Percentiles rank a stretch among this genome's conserved stretches.
Conservation (phyloP, 768 basidiomycete genomes). For the Mycena sanguinolenta region DNA sequence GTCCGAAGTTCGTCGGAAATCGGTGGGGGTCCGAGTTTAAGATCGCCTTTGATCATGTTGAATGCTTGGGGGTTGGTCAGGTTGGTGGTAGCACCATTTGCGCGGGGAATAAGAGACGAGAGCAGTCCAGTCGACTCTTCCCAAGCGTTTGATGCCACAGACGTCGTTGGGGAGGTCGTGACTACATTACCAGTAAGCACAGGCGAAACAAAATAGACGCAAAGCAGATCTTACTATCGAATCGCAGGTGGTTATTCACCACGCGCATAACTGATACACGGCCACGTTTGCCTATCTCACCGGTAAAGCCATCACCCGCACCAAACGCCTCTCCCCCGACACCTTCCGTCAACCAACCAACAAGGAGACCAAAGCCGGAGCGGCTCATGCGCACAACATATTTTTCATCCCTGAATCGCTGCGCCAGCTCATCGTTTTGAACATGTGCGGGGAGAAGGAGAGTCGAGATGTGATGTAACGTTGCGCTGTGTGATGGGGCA, state of each 20-base stretch:
- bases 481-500: slow-evolving; percentile 72
- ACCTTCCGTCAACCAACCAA: slow-evolving; percentile 97
- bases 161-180: slow-evolving; percentile 75
- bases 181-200: slow-evolving; percentile 60
- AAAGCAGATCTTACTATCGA: slow-evolving; percentile 75
- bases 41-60: slow-evolving; percentile 79
- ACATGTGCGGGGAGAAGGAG: slow-evolving; percentile 88
- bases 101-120: slow-evolving; percentile 80
- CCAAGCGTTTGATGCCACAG: slow-evolving; percentile 76
- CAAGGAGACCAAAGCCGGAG: slow-evolving; percentile 90
- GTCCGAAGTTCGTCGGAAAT: slow-evolving; percentile 82
- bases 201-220: slow-evolving; percentile 9
- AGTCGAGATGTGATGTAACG: slow-evolving; percentile 83
- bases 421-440: slow-evolving; percentile 83
- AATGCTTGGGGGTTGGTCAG: slow-evolving; percentile 78
- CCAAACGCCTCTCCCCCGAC: slow-evolving; percentile 89
- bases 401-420: slow-evolving; percentile 90
- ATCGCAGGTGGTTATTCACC: slow-evolving; percentile 92
- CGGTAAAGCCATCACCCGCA: slow-evolving; percentile 81
- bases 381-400: slow-evolving; percentile 92
- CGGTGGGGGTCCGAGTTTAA: slow-evolving; percentile 90
- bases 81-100: slow-evolving; percentile 61
- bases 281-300: slow-evolving; percentile 86
- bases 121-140: slow-evolving; percentile 90
- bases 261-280: slow-evolving; percentile 93